These are phyloP conservation scores for Inga laurina DNA, from an alignment of 306 rosid genomes.

Conservation along the genomic window DNA sequence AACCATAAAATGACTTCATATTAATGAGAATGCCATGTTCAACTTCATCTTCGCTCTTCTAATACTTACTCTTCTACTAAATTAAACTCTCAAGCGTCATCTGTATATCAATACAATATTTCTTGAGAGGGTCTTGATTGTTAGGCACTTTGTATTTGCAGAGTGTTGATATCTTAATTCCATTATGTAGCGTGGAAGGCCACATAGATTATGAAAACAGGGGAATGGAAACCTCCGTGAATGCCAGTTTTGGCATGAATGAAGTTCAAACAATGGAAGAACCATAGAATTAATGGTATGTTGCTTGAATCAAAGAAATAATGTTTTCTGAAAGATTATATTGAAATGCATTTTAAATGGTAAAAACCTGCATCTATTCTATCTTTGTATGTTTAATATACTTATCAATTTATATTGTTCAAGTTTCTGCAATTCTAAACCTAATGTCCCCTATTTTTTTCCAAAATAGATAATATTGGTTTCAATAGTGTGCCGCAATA, in stretches of 20 bases:
- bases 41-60: neutral
- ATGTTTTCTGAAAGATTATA: conserved; percentile 22
- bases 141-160: neutral
- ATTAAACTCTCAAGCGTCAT: neutral
- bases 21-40: neutral
- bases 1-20: neutral
- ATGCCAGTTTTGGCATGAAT: conserved; percentile 30
- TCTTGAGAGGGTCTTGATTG: conserved; percentile 21
- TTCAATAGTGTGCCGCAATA: conserved; percentile 3
- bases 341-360: neutral
- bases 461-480: neutral
- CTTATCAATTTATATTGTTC: neutral
- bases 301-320: conserved; percentile 26
- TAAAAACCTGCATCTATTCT: neutral
- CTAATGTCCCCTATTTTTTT: neutral
- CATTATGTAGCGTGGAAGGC: conserved; percentile 1
- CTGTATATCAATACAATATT: neutral
- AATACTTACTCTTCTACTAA: neutral
- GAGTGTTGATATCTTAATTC: conserved; percentile 12
- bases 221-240: conserved; percentile 29
- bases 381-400: conserved; percentile 11
- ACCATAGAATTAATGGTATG: conserved; percentile 39
- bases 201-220: conserved; percentile 33
- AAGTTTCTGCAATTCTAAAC: conserved; percentile 1
- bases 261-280: conserved; percentile 38